phyloP scores from a whole-genome alignment of 2,329 filamentous ascomycete species.

The Fusarium cicatricum region DNA sequence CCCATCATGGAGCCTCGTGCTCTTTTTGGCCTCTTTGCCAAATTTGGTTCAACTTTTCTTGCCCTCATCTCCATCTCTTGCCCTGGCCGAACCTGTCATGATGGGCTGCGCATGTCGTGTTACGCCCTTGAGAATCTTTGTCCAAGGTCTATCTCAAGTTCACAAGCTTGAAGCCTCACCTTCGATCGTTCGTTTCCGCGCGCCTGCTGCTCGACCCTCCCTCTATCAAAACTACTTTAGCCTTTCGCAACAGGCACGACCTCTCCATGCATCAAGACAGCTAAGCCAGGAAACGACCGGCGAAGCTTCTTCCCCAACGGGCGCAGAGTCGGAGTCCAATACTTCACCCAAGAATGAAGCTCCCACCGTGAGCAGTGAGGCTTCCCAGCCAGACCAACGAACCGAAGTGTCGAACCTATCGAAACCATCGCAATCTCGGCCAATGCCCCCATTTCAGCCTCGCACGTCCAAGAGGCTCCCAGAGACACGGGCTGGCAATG shows the following conservation, averaged over 20 bases:
- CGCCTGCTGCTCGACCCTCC: slow-evolving; percentile 7
- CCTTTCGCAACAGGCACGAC: slow-evolving; percentile 35
- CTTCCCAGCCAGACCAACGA: background rate
- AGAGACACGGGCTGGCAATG: background rate
- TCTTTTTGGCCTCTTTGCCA: slow-evolving; percentile 2
- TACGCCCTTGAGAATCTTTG: slow-evolving; percentile 56
- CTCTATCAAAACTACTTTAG: slow-evolving; percentile 23
- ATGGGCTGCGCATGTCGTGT: slow-evolving; percentile 61
- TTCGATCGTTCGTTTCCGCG: slow-evolving; percentile 28
- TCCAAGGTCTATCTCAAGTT: slow-evolving; percentile 55
- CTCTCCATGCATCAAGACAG: slow-evolving; percentile 33
- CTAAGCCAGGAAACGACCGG: slow-evolving; percentile 29
- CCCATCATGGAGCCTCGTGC: slow-evolving; percentile 33
- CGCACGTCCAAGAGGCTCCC: background rate
- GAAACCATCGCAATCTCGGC: slow-evolving; percentile 16
- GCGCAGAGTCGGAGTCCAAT: background rate
- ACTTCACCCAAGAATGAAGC: slow-evolving; percentile 1
- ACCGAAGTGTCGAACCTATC: slow-evolving; percentile 1
- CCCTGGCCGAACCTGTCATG: slow-evolving; percentile 18
- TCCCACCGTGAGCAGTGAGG: slow-evolving; percentile 6
- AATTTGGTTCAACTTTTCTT: slow-evolving; percentile 38
- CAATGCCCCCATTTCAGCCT: background rate
- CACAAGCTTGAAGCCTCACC: slow-evolving; percentile 44
- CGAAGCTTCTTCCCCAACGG: background rate
- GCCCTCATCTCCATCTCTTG: slow-evolving; percentile 3